Evolutionary conservation across 169 alveolate species (phyloP).

Genomic region (Babesia microti): DNA sequence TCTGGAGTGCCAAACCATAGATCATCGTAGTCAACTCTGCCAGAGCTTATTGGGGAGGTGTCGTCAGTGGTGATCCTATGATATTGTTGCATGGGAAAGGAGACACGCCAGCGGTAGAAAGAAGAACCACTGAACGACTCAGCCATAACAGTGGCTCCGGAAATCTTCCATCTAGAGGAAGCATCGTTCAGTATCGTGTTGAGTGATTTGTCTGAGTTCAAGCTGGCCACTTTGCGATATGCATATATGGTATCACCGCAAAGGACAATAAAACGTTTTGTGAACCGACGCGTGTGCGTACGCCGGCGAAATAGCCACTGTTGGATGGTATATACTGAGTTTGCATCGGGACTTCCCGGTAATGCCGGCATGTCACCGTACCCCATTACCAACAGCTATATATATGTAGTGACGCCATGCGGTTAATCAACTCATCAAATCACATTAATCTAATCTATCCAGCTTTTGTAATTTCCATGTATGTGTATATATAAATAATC

Average conservation of each 20-base stretch:
- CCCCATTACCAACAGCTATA: too few species aligned
- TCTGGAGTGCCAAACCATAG: conserved; percentile 42
- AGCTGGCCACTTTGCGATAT: conserved; percentile 24
- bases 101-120: conserved; percentile 33
- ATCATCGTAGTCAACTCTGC: conserved; percentile 7
- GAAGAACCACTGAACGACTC: conserved; percentile 19
- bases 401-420: too few species aligned
- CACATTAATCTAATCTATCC: too few species aligned
- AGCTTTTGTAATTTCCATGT: too few species aligned
- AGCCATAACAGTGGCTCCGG: conserved; percentile 37
- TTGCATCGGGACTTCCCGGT: too few species aligned
- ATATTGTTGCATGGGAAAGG: too few species aligned
- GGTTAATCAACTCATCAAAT: too few species aligned
- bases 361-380: too few species aligned
- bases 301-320: conserved; percentile 43
- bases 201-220: conserved; percentile 6
- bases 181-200: conserved; percentile 8
- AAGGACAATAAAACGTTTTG: conserved; percentile 30
- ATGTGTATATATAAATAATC: too few species aligned
- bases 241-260: conserved; percentile 33
- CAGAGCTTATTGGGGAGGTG: background rate
- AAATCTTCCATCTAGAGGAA: conserved; percentile 37
- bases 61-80: conserved; percentile 15
- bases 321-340: conserved; percentile 47
- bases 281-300: conserved; percentile 33